phyloP scores from a whole-genome alignment of 2,329 filamentous ascomycete species.

The Aplosporella prunicola region DNA sequence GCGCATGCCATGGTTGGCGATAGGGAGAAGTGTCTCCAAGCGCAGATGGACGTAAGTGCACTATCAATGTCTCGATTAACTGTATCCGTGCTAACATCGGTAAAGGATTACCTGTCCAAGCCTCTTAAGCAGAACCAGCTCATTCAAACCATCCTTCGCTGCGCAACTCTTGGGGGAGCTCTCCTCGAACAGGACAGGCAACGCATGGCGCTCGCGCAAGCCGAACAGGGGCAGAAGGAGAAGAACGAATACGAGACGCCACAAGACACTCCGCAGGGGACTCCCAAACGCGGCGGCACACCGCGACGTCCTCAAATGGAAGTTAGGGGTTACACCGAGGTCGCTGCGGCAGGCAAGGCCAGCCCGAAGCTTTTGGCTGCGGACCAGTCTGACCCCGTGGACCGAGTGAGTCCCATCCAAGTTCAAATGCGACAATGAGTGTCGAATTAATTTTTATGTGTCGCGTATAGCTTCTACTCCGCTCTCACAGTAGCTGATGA shows the following conservation, averaged over 20 bases:
- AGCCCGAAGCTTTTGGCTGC: constrained; percentile 55
- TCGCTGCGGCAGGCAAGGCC: constrained; percentile 51
- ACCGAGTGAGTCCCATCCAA: constrained; percentile 39
- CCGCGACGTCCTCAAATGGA: constrained; percentile 46
- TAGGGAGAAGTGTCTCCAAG: constrained; percentile 94
- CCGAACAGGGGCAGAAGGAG: constrained; percentile 14
- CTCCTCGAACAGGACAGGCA: constrained; percentile 66
- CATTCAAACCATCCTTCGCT: constrained; percentile 96
- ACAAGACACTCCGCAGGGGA: constrained; percentile 12
- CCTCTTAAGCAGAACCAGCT: constrained; percentile 93
- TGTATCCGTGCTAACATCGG: constrained; percentile 13
- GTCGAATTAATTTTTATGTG: constrained; percentile 4
- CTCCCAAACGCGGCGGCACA: constrained; percentile 15
- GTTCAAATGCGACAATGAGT: constrained; percentile 2
- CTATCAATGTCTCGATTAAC: background rate
- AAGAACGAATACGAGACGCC: constrained; percentile 14
- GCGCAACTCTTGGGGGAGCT: constrained; percentile 79
- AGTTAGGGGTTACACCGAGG: constrained; percentile 59
- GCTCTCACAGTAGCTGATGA: constrained; percentile 41
- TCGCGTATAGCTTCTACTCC: constrained; percentile 32
- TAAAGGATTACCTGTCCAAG: constrained; percentile 81
- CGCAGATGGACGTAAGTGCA: constrained; percentile 71
- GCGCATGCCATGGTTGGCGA: constrained; percentile 99
- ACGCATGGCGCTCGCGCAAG: constrained; percentile 20
- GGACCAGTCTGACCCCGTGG: constrained; percentile 52